Conservation (phyloP, 2,329 filamentous ascomycete species). For the Neonectria neomacrospora region DNA sequence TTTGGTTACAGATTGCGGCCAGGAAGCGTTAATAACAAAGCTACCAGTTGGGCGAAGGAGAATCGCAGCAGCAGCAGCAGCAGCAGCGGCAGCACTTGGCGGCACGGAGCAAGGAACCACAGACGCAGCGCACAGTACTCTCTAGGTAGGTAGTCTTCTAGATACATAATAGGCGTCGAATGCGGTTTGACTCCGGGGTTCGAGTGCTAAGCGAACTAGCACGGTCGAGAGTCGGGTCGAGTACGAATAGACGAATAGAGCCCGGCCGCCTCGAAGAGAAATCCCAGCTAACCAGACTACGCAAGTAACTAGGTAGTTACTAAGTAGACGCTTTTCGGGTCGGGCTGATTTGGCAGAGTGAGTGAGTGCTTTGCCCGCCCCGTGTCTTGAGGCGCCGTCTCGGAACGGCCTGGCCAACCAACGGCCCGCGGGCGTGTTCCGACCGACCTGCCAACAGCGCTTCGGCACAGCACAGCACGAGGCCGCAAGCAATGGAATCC, state of each 20-base stretch:
- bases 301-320: too few relatives aligned
- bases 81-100: neutral
- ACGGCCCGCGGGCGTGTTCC: neutral
- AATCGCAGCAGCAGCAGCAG: neutral
- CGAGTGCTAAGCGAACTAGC: constrained; percentile 2
- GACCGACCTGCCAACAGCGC: neutral
- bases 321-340: neutral
- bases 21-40: neutral
- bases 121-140: constrained; percentile 11
- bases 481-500: neutral
- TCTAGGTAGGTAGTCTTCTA: too few relatives aligned
- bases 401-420: neutral
- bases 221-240: neutral
- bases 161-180: neutral
- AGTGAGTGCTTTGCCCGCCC: neutral
- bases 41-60: neutral
- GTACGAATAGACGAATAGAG: too few relatives aligned
- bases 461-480: neutral
- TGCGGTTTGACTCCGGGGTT: constrained; percentile 18
- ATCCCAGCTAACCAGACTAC: too few relatives aligned
- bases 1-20: constrained; percentile 1
- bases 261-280: too few relatives aligned
- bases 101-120: constrained; percentile 5
- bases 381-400: neutral
- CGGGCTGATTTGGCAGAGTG: neutral